Percentiles rank a stretch among this genome's conserved stretches.
Conservation (phyloP, 2,329 filamentous ascomycete genomes). For the Pezizomycotina sp. region DNA sequence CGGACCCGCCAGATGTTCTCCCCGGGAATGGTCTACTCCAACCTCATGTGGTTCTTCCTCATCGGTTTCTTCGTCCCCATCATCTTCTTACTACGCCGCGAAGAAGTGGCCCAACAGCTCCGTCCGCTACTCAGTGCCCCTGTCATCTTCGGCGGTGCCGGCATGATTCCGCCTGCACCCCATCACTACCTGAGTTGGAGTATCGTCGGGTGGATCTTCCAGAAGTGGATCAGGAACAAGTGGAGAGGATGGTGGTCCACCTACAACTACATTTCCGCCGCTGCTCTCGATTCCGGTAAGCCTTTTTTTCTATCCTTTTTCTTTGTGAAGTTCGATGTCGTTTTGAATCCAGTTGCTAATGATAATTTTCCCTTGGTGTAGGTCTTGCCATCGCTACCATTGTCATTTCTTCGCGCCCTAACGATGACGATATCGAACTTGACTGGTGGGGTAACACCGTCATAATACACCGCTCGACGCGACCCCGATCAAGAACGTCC, state of each 20-base stretch:
- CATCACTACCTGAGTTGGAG: conserved; percentile 59
- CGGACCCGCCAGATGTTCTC: conserved; percentile 55
- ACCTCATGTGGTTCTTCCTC: conserved; percentile 55
- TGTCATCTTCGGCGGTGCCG: conserved; percentile 49
- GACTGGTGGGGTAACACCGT: conserved; percentile 47
- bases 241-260: conserved; percentile 59
- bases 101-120: conserved; percentile 43
- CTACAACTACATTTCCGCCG: conserved; percentile 62
- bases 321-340: too few relatives aligned
- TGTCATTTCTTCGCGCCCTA: conserved; percentile 52
- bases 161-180: conserved; percentile 49
- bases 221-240: conserved; percentile 47
- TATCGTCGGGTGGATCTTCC: conserved; percentile 49
- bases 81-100: conserved; percentile 42
- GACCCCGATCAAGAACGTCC: too few relatives aligned
- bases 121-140: conserved; percentile 54
- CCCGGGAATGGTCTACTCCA: conserved; percentile 43
- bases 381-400: conserved; percentile 51
- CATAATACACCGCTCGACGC: too few relatives aligned
- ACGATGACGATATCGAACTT: conserved; percentile 41
- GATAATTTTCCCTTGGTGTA: too few relatives aligned
- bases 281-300: conserved; percentile 54
- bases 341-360: too few relatives aligned
- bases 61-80: conserved; percentile 47
- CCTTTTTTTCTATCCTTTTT: too few relatives aligned